Percentiles rank a stretch among this genome's conserved stretches.
Evolutionary conservation across 2,329 filamentous ascomycete genomes (phyloP).

Genomic region (Juglanconis oblonga): DNA sequence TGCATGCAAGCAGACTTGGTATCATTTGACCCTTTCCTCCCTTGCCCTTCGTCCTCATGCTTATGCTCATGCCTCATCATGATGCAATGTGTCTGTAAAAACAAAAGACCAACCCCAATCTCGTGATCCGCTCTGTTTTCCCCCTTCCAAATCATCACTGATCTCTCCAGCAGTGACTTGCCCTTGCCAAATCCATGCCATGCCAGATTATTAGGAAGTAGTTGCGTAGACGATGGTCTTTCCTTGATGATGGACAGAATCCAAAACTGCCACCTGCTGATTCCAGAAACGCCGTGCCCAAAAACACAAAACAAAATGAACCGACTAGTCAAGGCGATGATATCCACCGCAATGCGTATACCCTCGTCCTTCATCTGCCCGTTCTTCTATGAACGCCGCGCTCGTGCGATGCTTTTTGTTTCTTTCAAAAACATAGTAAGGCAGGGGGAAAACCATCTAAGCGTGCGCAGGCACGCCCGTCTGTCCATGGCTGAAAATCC

Average conservation of each 20-base stretch:
- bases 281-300: background rate
- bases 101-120: background rate
- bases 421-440: background rate
- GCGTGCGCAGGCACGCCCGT: slow-evolving; percentile 32
- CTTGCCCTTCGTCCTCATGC: background rate
- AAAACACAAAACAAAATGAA: background rate
- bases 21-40: background rate
- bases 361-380: background rate
- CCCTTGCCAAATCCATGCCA: background rate
- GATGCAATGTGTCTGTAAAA: background rate
- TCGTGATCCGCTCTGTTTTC: background rate
- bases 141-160: background rate
- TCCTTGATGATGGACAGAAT: background rate
- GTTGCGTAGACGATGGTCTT: background rate
- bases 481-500: slow-evolving; percentile 43
- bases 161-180: background rate
- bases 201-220: background rate
- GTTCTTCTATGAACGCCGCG: background rate
- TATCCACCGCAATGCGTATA: background rate
- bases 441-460: too few relatives aligned
- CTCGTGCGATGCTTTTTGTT: background rate
- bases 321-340: too few relatives aligned
- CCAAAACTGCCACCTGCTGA: background rate
- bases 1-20: background rate
- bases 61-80: background rate